A percentile compares a stretch with the other conserved stretches of the same genome.
Conservation (phyloP, 352 stramenopile genomes). For the Globisporangium echinulatum region DNA sequence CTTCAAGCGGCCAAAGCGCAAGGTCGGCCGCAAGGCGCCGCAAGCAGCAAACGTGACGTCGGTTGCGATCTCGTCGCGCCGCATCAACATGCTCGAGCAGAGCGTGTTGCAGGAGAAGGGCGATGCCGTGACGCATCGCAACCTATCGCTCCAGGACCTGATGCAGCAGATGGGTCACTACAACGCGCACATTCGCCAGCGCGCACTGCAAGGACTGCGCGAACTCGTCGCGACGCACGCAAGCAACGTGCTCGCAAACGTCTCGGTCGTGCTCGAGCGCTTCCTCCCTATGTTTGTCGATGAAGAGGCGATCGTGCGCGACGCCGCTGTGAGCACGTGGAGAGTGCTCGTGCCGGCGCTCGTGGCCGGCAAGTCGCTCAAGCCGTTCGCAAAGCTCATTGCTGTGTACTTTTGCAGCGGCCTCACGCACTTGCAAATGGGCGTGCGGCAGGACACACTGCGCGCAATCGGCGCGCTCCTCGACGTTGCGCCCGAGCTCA, state of each 20-base stretch:
- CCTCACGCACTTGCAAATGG: slow-evolving; percentile 70
- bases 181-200: slow-evolving; percentile 74
- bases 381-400: slow-evolving; percentile 69
- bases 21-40: slow-evolving; percentile 65
- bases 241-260: slow-evolving; percentile 63
- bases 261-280: slow-evolving; percentile 64
- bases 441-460: slow-evolving; percentile 67
- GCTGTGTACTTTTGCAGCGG: slow-evolving; percentile 76
- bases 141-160: slow-evolving; percentile 61
- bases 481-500: slow-evolving; percentile 45
- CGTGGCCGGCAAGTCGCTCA: slow-evolving; percentile 36
- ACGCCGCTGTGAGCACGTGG: slow-evolving; percentile 61
- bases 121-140: slow-evolving; percentile 57
- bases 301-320: slow-evolving; percentile 72
- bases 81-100: slow-evolving; percentile 81
- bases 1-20: slow-evolving; percentile 86
- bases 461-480: slow-evolving; percentile 62
- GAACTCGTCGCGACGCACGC: slow-evolving; percentile 49
- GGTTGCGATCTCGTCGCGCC: slow-evolving; percentile 62
- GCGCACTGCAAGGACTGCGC: slow-evolving; percentile 53
- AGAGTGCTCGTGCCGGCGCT: slow-evolving; percentile 60
- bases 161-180: slow-evolving; percentile 69
- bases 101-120: slow-evolving; percentile 68
- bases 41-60: slow-evolving; percentile 74
- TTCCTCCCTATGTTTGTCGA: slow-evolving; percentile 71